Conservation (phyloP, 1,139 yeast species). For the Saccharomyces hybrid region DNA sequence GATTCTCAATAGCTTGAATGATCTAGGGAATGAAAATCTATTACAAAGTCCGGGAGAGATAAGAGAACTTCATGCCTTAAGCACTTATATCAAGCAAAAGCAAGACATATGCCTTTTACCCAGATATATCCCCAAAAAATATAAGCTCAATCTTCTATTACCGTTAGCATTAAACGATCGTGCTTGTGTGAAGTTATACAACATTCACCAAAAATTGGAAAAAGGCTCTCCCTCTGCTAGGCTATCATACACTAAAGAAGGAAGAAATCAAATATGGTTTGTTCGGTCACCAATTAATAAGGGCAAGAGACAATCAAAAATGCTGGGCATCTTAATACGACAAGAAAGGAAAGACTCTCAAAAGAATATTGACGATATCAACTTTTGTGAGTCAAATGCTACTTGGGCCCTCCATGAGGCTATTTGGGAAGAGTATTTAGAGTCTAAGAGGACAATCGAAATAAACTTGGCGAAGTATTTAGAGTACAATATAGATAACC, state of each 20-base stretch:
- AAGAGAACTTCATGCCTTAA: slow-evolving; percentile 11
- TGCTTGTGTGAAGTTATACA: slow-evolving; percentile 12
- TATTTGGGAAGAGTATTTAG: slow-evolving; percentile 25
- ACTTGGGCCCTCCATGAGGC: slow-evolving; percentile 29
- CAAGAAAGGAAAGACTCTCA: slow-evolving; percentile 18
- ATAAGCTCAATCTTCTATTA: slow-evolving; percentile 14
- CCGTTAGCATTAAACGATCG: slow-evolving; percentile 27
- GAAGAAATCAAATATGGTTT: slow-evolving; percentile 26
- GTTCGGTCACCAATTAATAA: slow-evolving; percentile 27
- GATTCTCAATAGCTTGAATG: slow-evolving; percentile 1
- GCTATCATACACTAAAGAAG: slow-evolving; percentile 22
- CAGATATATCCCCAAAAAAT: slow-evolving; percentile 11
- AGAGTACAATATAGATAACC: background rate
- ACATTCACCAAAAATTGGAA: slow-evolving; percentile 14
- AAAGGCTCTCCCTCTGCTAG: slow-evolving; percentile 23
- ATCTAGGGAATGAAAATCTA: background rate
- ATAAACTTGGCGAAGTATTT: background rate
- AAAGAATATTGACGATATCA: slow-evolving; percentile 14
- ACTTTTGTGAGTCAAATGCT: slow-evolving; percentile 11
- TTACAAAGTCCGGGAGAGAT: slow-evolving; percentile 3
- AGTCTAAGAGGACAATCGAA: slow-evolving; percentile 4
- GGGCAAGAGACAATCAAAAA: slow-evolving; percentile 21
- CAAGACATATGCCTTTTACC: slow-evolving; percentile 15
- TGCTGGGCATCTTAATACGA: slow-evolving; percentile 17
- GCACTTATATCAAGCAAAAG: slow-evolving; percentile 13